Percentiles rank a stretch among this genome's conserved stretches.
phyloP scores from a whole-genome alignment of 2,329 filamentous ascomycete genomes.

The Paecilomyces niveus region DNA sequence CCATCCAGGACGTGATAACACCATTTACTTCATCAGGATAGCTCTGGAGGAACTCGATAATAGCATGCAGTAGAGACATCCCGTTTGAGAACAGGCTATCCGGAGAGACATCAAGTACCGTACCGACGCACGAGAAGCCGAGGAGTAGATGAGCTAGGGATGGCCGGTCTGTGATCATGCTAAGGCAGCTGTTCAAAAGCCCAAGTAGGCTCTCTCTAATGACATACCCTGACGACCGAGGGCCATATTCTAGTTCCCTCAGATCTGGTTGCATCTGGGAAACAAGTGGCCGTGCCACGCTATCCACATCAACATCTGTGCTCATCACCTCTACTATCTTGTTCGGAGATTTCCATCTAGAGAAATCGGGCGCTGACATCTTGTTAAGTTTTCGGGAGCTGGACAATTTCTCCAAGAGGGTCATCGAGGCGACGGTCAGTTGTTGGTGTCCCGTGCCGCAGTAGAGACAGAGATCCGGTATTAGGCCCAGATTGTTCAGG shows the following conservation, averaged over 20 bases:
- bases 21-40: slow-evolving; percentile 59
- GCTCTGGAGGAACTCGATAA: slow-evolving; percentile 64
- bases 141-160: slow-evolving; percentile 86
- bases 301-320: slow-evolving; percentile 68
- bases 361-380: slow-evolving; percentile 56
- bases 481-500: slow-evolving; percentile 67
- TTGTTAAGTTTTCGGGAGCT: slow-evolving; percentile 74
- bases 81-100: slow-evolving; percentile 64
- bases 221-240: slow-evolving; percentile 64
- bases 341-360: slow-evolving; percentile 61
- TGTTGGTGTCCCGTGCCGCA: slow-evolving; percentile 77
- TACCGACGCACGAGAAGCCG: slow-evolving; percentile 73
- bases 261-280: slow-evolving; percentile 57
- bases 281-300: slow-evolving; percentile 68
- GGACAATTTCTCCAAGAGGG: slow-evolving; percentile 77
- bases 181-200: slow-evolving; percentile 75
- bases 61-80: slow-evolving; percentile 73
- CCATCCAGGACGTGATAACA: slow-evolving; percentile 59
- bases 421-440: slow-evolving; percentile 71
- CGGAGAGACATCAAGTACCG: slow-evolving; percentile 60
- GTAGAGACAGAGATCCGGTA: slow-evolving; percentile 79
- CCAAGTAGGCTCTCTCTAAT: slow-evolving; percentile 80
- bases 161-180: slow-evolving; percentile 66
- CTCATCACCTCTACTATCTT: slow-evolving; percentile 85
- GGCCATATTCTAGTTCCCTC: slow-evolving; percentile 66